Evolutionary conservation across 306 rosid species (phyloP).

Genomic region (Begonia peltatifolia): DNA sequence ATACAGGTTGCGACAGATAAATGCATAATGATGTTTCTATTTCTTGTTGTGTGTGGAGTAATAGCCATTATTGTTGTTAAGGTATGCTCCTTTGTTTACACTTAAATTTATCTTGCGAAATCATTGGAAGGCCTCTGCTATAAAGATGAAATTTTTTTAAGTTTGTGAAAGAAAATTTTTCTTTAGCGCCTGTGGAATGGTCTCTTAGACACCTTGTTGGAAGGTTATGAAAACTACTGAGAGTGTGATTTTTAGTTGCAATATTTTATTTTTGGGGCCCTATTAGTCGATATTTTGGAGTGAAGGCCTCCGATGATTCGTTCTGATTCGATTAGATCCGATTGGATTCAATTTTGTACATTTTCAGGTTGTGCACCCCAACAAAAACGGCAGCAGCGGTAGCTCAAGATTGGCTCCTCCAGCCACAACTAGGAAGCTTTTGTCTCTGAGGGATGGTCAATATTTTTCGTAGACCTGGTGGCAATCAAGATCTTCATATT

Average conservation of each 20-base stretch:
- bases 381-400: slow-evolving; percentile 70
- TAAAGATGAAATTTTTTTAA: background rate
- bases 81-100: slow-evolving; percentile 30
- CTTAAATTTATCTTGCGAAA: background rate
- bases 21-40: slow-evolving; percentile 92
- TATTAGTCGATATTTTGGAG: too few species aligned
- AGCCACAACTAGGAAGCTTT: slow-evolving; percentile 75
- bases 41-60: slow-evolving; percentile 85
- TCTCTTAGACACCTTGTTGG: too few species aligned
- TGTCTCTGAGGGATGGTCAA: slow-evolving; percentile 40
- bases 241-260: too few species aligned
- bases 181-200: too few species aligned
- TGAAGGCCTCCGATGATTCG: too few species aligned
- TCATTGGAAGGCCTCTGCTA: too few species aligned
- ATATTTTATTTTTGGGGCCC: too few species aligned
- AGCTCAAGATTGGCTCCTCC: slow-evolving; percentile 98
- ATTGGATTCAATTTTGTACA: background rate
- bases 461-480: too few species aligned
- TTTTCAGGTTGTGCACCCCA: slow-evolving; percentile 72
- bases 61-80: slow-evolving; percentile 88
- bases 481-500: too few species aligned
- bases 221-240: too few species aligned
- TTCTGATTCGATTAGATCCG: background rate
- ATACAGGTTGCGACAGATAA: slow-evolving; percentile 94
- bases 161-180: background rate